Evolutionary conservation across 2,329 filamentous ascomycete genomes (phyloP).

Genomic region (Paecilomyces niveus): DNA sequence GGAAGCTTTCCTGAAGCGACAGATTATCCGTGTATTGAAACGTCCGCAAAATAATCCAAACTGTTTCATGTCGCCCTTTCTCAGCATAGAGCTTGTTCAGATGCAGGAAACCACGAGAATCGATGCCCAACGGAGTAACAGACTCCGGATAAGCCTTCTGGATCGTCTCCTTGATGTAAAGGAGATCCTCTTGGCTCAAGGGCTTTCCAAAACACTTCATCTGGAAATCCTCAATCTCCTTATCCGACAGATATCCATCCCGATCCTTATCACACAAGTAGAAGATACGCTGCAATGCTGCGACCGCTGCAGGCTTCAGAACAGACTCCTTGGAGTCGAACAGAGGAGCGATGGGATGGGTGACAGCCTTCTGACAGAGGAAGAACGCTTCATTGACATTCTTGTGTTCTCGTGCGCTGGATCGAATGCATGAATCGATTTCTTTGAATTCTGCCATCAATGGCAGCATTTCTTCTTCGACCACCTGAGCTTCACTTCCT

Average conservation of each 20-base stretch:
- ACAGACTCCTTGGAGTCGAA: constrained; percentile 91
- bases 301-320: constrained; percentile 81
- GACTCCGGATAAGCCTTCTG: constrained; percentile 59
- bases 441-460: constrained; percentile 99
- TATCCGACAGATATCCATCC: constrained; percentile 83
- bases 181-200: constrained; percentile 70
- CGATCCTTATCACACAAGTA: constrained; percentile 96
- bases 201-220: constrained; percentile 86
- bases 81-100: constrained; percentile 95
- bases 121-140: constrained; percentile 64
- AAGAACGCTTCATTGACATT: constrained; percentile 98
- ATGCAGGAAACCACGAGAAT: constrained; percentile 74
- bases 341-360: constrained; percentile 89
- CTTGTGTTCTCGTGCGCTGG: constrained; percentile 82
- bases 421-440: constrained; percentile 94
- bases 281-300: constrained; percentile 83
- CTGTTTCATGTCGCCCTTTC: constrained; percentile 94
- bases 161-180: constrained; percentile 86
- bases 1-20: constrained; percentile 80
- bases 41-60: constrained; percentile 92
- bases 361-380: constrained; percentile 95
- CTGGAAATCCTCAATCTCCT: constrained; percentile 88
- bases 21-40: constrained; percentile 96
- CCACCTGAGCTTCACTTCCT: constrained; percentile 70
- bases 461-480: constrained; percentile 95